Evolutionary conservation across 139 green algal genomes (phyloP).

Genomic region (Volvox reticuliferus): DNA sequence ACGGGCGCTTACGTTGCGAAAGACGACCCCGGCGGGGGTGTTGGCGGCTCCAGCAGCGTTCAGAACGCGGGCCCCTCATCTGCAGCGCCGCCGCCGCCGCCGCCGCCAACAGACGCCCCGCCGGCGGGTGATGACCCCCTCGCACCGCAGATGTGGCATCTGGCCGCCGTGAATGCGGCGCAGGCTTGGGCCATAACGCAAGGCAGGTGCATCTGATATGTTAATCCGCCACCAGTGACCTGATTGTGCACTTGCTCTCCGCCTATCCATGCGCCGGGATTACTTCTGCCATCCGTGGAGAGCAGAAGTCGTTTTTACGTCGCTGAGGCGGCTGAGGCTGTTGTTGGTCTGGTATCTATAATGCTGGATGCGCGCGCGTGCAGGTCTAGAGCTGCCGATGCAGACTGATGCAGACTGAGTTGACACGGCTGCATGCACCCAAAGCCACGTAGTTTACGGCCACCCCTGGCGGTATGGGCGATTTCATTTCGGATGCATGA

Average conservation of each 20-base stretch:
- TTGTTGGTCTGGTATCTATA: neutral
- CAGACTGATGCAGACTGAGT: no score
- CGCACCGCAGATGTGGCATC: neutral
- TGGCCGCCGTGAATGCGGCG: neutral
- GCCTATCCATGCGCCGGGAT: no score
- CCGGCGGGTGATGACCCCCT: constrained; percentile 2
- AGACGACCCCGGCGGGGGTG: neutral
- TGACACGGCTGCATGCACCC: no score
- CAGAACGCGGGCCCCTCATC: neutral
- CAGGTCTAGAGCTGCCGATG: no score
- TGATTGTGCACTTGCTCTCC: no score
- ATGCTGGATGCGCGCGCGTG: neutral
- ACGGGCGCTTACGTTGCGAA: neutral
- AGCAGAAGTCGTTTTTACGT: neutral
- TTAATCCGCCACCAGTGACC: no score
- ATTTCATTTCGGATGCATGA: no score
- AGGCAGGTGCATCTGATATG: neutral
- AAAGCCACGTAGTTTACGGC: no score
- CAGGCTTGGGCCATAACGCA: neutral
- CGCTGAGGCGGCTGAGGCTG: neutral
- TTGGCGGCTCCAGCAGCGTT: neutral
- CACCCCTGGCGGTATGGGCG: no score
- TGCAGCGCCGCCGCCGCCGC: neutral
- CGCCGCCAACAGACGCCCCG: neutral
- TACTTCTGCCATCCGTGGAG: neutral